Conservation (phyloP, 2,329 filamentous ascomycete genomes). For the Coniochaeta prunicola region DNA sequence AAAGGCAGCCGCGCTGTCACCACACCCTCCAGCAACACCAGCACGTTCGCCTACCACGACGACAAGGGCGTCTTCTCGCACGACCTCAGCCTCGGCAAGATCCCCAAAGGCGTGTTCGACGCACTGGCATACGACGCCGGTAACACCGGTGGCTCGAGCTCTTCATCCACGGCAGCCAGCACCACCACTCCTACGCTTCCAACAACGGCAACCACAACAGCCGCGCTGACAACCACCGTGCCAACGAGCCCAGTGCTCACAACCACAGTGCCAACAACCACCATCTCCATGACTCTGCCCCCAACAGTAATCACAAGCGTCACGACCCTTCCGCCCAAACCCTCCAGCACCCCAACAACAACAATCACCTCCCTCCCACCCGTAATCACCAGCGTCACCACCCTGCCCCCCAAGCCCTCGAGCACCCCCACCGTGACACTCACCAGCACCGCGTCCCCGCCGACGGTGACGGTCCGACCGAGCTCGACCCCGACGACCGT, state of each 20-base stretch:
- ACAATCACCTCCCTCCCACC: background rate
- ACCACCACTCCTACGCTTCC: background rate
- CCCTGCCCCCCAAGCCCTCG: background rate
- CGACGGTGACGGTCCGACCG: background rate
- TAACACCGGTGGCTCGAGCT: background rate
- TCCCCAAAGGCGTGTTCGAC: constrained; percentile 16
- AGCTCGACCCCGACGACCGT: background rate
- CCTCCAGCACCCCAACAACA: too few species aligned
- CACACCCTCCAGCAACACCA: constrained; percentile 16
- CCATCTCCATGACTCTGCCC: background rate
- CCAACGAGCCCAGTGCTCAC: background rate
- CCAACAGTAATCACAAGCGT: background rate
- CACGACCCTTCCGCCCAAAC: background rate
- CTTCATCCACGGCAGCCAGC: background rate
- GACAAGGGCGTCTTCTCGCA: constrained; percentile 13
- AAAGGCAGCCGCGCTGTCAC: constrained; percentile 11
- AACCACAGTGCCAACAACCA: background rate
- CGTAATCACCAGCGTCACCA: background rate
- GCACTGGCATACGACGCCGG: constrained; percentile 11
- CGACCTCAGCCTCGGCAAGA: constrained; percentile 12
- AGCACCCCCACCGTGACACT: background rate
- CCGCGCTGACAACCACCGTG: background rate
- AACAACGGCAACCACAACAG: background rate
- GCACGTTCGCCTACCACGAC: constrained; percentile 13
- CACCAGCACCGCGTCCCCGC: background rate